Evolutionary conservation across 345 rosid species (phyloP).

Genomic region (Aquilaria malaccensis): DNA sequence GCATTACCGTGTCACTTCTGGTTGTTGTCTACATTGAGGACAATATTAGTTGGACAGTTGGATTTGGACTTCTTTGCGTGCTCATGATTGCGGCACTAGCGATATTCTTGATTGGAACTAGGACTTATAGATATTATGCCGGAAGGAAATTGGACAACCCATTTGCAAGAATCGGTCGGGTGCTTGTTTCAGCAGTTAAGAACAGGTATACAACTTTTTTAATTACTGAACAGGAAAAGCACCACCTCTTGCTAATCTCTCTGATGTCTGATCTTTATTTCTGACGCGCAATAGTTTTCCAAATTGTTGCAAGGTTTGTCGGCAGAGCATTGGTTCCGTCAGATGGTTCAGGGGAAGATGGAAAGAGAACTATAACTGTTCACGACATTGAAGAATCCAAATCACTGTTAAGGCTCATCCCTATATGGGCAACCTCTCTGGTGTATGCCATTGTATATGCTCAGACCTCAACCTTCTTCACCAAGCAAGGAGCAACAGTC

Average conservation of each 20-base stretch:
- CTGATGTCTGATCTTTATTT: too few relatives aligned
- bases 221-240: slow-evolving; percentile 23
- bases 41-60: slow-evolving; percentile 65
- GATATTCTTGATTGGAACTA: slow-evolving; percentile 26
- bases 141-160: slow-evolving; percentile 12
- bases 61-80: slow-evolving; percentile 35
- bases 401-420: slow-evolving; percentile 30
- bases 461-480: slow-evolving; percentile 45
- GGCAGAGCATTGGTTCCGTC: slow-evolving; percentile 30
- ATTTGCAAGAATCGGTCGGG: slow-evolving; percentile 24
- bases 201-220: slow-evolving; percentile 17
- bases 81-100: slow-evolving; percentile 21
- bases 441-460: slow-evolving; percentile 36
- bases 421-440: slow-evolving; percentile 42
- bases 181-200: slow-evolving; percentile 17
- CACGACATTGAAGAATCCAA: slow-evolving; percentile 48
- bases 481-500: slow-evolving; percentile 52
- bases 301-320: slow-evolving; percentile 27
- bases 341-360: slow-evolving; percentile 17
- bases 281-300: too few relatives aligned
- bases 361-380: slow-evolving; percentile 7
- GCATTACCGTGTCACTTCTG: slow-evolving; percentile 29
- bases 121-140: slow-evolving; percentile 14
- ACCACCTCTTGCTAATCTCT: too few relatives aligned
- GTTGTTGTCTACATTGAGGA: slow-evolving; percentile 64